Percentiles rank a stretch among this genome's conserved stretches.
Conservation (phyloP, 495 filamentous ascomycete species). For the Xylaria intraflava region DNA sequence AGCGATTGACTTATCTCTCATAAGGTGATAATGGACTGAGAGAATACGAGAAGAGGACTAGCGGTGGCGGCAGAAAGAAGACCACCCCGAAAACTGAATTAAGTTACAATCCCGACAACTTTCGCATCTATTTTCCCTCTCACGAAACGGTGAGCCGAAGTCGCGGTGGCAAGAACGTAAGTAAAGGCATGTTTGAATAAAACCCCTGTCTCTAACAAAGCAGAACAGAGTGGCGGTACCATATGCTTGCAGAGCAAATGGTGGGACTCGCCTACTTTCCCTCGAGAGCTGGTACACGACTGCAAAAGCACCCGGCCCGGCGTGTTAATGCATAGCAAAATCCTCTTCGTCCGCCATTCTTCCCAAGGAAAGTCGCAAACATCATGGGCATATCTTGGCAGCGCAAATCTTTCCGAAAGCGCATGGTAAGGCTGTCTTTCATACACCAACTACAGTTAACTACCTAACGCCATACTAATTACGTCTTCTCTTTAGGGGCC, state of each 20-base stretch:
- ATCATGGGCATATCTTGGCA: constrained; percentile 83
- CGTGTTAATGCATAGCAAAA: constrained; percentile 84
- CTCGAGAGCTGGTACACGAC: constrained; percentile 62
- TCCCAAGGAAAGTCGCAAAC: constrained; percentile 4
- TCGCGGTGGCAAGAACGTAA: constrained; percentile 47
- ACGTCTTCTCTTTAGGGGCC: constrained; percentile 48
- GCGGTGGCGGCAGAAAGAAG: constrained; percentile 27
- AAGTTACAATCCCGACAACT: constrained; percentile 39
- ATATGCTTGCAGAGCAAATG: constrained; percentile 68
- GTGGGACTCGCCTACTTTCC: constrained; percentile 62
- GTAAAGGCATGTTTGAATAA: constrained; percentile 7
- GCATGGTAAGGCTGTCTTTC: constrained; percentile 61
- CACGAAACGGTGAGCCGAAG: constrained; percentile 60
- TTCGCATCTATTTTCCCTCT: constrained; percentile 81
- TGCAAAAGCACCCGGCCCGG: constrained; percentile 60
- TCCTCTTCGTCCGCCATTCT: constrained; percentile 58
- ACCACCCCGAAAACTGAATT: constrained; percentile 19
- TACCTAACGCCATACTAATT: constrained; percentile 13
- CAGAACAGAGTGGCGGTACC: constrained; percentile 57
- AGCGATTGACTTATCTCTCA: neutral
- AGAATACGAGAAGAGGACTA: constrained; percentile 46
- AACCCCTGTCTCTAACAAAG: neutral
- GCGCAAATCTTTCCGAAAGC: constrained; percentile 84
- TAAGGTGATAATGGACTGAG: constrained; percentile 54
- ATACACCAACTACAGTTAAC: neutral